Evolutionary conservation across 345 rosid genomes (phyloP), one percentile per base, ranked within the genome.

Genomic region (Arabidopsis thaliana): DNA sequence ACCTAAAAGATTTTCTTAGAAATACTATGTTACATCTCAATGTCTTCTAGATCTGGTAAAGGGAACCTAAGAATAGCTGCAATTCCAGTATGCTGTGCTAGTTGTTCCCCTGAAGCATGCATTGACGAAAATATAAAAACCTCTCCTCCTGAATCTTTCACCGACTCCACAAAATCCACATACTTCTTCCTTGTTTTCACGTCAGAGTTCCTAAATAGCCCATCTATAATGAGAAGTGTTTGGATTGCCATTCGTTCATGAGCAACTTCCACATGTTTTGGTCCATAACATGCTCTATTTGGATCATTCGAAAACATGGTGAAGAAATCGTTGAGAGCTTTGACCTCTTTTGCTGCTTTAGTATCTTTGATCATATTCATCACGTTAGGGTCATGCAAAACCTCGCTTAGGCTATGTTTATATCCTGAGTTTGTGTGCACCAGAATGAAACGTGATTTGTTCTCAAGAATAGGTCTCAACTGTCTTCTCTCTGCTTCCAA

Each of bases 181-280:
- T 91, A 90, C 79, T 85, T 89, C 67, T 78, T 55, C 82, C 99
- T 84, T 4, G 87, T 72, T 36, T 55, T 79, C 38, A 90, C 78
- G 52, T 92, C 97, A 28, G 91, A 85, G 71, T 90, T 95, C 89
- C 99, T 91, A 84, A 91, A 95, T 44, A 95, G 91, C 69, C 88
- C 93, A 9, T 95, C 99, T 5, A 97, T 95, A 52, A 92, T 78
- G 50, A 95, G 97, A 69, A 95, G 97, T 20, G 93, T 90, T 78
- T 95, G 99, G 69, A 95, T 83, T 23, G 99, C 99, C 91, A 92
- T 78, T 78, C 93, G 86, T 67, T 95, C 99, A 83, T 95, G 87
- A 65, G 99, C 99, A 71, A 95, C 86, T 82, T 92, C 97, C 20
- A 95, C 99, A 63, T 95, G 99, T 83, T 92, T 95, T 61, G 99